Conservation (phyloP, 148 eudicot species). For the Silene conica region DNA sequence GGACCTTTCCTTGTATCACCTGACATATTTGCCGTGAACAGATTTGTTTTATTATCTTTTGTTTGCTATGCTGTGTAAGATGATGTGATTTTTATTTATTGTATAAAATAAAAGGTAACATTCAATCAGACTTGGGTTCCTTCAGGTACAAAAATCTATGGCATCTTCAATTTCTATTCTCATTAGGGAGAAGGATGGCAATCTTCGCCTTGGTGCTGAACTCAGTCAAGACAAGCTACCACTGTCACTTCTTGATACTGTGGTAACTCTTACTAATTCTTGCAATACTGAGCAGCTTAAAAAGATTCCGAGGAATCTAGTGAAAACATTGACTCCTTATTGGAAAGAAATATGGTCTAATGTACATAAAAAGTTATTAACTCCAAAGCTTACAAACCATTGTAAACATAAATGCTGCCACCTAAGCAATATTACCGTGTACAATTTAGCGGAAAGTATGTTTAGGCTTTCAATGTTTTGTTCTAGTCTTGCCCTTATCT, state of each 20-base stretch:
- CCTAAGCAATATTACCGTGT: slow-evolving; percentile 42
- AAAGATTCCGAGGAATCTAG: slow-evolving; percentile 37
- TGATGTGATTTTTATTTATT: background rate
- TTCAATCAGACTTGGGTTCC: slow-evolving; percentile 54
- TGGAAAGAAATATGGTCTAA: slow-evolving; percentile 52
- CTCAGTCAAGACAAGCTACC: slow-evolving; percentile 40
- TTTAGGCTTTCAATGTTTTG: slow-evolving; percentile 61
- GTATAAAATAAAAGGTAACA: background rate
- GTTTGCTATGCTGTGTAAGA: background rate
- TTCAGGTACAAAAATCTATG: slow-evolving; percentile 51
- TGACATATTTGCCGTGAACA: background rate
- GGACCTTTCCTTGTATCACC: background rate
- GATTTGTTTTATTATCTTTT: slow-evolving; percentile 6
- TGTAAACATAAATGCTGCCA: slow-evolving; percentile 21
- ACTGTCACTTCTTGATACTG: slow-evolving; percentile 45
- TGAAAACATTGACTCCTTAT: slow-evolving; percentile 25
- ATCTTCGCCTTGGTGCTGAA: slow-evolving; percentile 31
- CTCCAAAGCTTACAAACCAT: slow-evolving; percentile 19
- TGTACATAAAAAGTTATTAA: slow-evolving; percentile 35
- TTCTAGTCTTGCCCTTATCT: slow-evolving; percentile 14
- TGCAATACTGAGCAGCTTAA: slow-evolving; percentile 52
- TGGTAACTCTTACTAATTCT: slow-evolving; percentile 52
- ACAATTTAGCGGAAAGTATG: slow-evolving; percentile 55
- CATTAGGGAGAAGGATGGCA: slow-evolving; percentile 26
- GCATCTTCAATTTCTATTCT: slow-evolving; percentile 25